phyloP scores from a whole-genome alignment of 345 rosid genomes.

The Ceriops zippeliana region DNA sequence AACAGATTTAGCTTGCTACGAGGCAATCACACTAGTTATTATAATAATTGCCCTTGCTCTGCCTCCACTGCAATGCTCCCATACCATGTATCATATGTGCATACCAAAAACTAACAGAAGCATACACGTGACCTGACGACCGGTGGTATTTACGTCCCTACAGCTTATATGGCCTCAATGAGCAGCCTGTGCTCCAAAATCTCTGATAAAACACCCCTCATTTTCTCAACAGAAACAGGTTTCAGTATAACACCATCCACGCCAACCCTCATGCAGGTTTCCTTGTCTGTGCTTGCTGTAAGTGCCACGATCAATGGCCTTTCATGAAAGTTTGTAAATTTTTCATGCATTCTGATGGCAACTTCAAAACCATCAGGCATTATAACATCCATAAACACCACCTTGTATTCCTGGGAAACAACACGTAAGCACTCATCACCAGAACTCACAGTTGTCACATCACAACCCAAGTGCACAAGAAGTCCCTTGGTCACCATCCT shows the following conservation, averaged over 20 bases:
- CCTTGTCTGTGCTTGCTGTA: constrained; percentile 70
- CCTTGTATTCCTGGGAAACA: constrained; percentile 70
- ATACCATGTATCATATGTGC: constrained; percentile 3
- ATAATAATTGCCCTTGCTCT: neutral
- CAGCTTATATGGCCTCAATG: constrained; percentile 41
- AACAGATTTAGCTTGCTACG: too few relatives aligned
- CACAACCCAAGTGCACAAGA: constrained; percentile 84
- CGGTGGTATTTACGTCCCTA: neutral
- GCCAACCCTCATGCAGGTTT: constrained; percentile 78
- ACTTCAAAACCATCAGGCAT: constrained; percentile 60
- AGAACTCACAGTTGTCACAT: constrained; percentile 69
- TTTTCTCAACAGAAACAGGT: constrained; percentile 80
- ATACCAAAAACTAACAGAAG: neutral
- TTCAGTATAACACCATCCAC: constrained; percentile 72
- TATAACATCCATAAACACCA: constrained; percentile 73
- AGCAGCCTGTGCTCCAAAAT: constrained; percentile 65
- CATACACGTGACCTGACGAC: constrained; percentile 9
- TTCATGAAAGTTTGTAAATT: constrained; percentile 61
- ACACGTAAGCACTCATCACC: constrained; percentile 62
- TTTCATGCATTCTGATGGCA: constrained; percentile 53
- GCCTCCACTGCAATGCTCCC: neutral
- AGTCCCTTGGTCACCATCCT: constrained; percentile 81
- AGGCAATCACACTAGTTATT: too few relatives aligned
- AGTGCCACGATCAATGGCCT: constrained; percentile 86
- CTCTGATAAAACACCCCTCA: constrained; percentile 67